A percentile compares a stretch with the other conserved stretches of the same genome.
phyloP scores from a whole-genome alignment of 2,329 filamentous ascomycete genomes.

The Orbilia blumenaviensis region DNA sequence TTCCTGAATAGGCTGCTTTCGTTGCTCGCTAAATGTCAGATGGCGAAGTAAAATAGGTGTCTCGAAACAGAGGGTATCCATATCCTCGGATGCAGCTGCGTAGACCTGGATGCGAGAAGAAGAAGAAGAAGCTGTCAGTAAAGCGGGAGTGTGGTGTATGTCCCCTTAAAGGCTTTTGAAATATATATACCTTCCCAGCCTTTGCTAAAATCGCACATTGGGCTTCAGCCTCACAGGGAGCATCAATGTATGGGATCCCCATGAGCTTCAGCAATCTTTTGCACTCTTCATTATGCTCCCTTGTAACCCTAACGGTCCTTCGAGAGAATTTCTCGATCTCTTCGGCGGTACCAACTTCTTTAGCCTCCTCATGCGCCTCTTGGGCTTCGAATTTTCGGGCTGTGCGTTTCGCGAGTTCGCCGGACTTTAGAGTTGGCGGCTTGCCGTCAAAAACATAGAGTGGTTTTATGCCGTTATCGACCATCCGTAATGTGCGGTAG shows the following conservation, averaged over 20 bases:
- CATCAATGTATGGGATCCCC: conserved; percentile 94
- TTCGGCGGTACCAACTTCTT: conserved; percentile 94
- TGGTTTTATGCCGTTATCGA: conserved; percentile 98
- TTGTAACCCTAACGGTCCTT: conserved; percentile 90
- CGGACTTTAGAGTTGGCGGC: conserved; percentile 95
- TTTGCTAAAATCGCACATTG: conserved; percentile 90
- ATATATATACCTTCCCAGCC: conserved; percentile 72
- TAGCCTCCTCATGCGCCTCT: conserved; percentile 90
- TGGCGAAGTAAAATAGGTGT: conserved; percentile 89
- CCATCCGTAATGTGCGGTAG: conserved; percentile 96
- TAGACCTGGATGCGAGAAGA: conserved; percentile 76
- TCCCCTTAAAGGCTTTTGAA: background rate
- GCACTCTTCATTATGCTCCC: conserved; percentile 95
- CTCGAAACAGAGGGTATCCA: conserved; percentile 98
- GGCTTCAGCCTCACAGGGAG: conserved; percentile 95
- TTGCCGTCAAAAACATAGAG: conserved; percentile 98
- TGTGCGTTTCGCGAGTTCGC: conserved; percentile 94
- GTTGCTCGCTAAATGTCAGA: conserved; percentile 94
- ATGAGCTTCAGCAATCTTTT: conserved; percentile 90
- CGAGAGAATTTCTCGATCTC: conserved; percentile 98
- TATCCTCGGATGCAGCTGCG: conserved; percentile 95
- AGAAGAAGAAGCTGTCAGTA: background rate
- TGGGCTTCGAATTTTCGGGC: conserved; percentile 92
- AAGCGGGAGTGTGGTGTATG: background rate
- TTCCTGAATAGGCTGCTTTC: conserved; percentile 97